Percentiles rank a stretch among this genome's conserved stretches.
phyloP scores from a whole-genome alignment of 768 basidiomycete genomes.

The Leccinum longicurvipes region DNA sequence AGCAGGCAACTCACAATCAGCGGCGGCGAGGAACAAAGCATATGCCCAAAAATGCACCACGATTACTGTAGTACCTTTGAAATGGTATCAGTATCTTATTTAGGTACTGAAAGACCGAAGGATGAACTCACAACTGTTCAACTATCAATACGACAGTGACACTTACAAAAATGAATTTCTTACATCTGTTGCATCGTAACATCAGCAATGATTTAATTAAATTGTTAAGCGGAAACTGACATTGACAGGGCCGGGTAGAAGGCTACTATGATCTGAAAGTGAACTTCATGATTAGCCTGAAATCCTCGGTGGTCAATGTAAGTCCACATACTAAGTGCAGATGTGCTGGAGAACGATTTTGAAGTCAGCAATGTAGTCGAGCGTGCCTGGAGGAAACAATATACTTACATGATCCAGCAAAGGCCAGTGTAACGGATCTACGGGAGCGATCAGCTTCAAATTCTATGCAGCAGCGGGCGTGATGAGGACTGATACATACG shows the following conservation, averaged over 20 bases:
- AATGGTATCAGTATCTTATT: not conserved
- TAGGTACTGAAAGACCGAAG: not conserved
- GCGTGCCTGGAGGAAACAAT: too few species aligned
- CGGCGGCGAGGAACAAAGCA: conserved; percentile 10
- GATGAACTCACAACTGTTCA: conserved; percentile 10
- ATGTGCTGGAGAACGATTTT: not conserved
- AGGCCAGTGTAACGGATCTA: conserved; percentile 17
- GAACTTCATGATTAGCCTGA: not conserved
- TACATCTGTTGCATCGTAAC: conserved; percentile 2
- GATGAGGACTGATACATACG: not conserved
- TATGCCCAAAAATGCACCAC: conserved; percentile 9
- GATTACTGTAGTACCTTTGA: conserved; percentile 1
- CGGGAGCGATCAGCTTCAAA: not conserved
- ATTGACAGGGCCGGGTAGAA: conserved; percentile 4
- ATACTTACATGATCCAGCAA: conserved; percentile 11
- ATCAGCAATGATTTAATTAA: not conserved
- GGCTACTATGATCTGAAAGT: not conserved
- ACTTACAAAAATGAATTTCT: not conserved
- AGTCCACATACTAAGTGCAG: conserved; percentile 4
- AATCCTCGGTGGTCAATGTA: not conserved
- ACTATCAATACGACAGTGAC: not conserved
- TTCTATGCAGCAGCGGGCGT: not conserved
- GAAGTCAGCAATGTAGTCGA: not conserved
- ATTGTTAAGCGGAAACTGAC: not conserved
- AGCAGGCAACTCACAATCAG: conserved; percentile 12